phyloP scores from a whole-genome alignment of 768 basidiomycete genomes.

The Trametes elegans region DNA sequence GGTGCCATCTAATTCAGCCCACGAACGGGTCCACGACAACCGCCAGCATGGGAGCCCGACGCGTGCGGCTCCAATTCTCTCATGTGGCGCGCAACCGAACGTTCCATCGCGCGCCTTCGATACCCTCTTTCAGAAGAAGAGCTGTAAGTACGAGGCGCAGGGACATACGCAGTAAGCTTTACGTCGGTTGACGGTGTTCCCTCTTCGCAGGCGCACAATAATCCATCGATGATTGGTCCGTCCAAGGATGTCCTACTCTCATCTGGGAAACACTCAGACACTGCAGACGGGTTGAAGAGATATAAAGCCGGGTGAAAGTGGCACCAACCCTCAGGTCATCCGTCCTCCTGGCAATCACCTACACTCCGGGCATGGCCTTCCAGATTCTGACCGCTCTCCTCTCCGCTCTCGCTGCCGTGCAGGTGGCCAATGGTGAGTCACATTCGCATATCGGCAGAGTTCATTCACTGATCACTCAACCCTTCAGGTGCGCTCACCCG shows the following conservation, averaged over 20 bases:
- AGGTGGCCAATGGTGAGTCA: constrained; percentile 14
- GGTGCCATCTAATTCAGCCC: neutral
- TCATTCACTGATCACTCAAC: neutral
- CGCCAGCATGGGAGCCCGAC: constrained; percentile 2
- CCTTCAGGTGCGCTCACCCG: constrained; percentile 21
- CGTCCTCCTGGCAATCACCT: neutral
- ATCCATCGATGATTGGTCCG: neutral
- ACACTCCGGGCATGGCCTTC: constrained; percentile 21
- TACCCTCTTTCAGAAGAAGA: neutral
- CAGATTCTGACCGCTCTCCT: constrained; percentile 14
- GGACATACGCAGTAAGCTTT: neutral
- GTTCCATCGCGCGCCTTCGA: neutral
- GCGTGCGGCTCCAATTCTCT: neutral
- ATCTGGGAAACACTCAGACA: neutral
- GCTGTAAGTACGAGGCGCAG: neutral
- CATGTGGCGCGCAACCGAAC: neutral
- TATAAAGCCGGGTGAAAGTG: neutral
- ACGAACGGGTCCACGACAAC: neutral
- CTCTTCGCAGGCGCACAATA: neutral
- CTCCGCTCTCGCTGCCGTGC: constrained; percentile 16
- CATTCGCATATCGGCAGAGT: neutral
- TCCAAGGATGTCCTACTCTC: neutral
- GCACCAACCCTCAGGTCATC: neutral
- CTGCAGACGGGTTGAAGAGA: neutral
- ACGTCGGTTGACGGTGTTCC: neutral